A percentile compares a stretch with the other conserved stretches of the same genome.
phyloP scores from a whole-genome alignment of 1,284 basidiomycete genomes.

The Pyrrhoderma noxium region DNA sequence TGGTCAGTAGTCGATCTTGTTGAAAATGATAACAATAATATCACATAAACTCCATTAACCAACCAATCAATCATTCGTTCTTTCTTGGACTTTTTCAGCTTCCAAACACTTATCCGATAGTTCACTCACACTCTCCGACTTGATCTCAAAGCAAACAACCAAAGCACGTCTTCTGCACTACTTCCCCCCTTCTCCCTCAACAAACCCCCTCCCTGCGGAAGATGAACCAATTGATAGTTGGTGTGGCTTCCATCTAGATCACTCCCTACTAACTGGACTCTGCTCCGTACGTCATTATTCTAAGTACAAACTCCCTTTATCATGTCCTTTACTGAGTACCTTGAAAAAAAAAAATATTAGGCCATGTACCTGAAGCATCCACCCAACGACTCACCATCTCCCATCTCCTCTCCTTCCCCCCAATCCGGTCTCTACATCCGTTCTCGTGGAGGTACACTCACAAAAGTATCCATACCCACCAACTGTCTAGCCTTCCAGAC shows the following conservation, averaged over 20 bases:
- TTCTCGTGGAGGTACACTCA: constrained; percentile 65
- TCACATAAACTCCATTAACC: constrained; percentile 2
- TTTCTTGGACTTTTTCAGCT: constrained; percentile 33
- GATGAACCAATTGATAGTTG: constrained; percentile 72
- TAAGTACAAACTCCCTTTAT: neutral
- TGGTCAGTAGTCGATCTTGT: constrained; percentile 44
- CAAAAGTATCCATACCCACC: constrained; percentile 77
- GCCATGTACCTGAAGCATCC: constrained; percentile 69
- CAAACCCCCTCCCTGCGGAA: constrained; percentile 30
- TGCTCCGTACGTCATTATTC: constrained; percentile 49
- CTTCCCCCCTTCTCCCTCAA: constrained; percentile 57
- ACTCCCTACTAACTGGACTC: constrained; percentile 83
- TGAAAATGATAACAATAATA: constrained; percentile 8
- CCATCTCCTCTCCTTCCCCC: constrained; percentile 61
- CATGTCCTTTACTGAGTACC: neutral
- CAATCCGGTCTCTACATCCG: constrained; percentile 84
- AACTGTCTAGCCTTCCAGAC: constrained; percentile 88
- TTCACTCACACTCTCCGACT: constrained; percentile 51
- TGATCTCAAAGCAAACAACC: constrained; percentile 60
- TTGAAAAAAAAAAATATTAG: constrained; percentile 40
- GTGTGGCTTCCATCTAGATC: constrained; percentile 80
- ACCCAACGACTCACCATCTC: constrained; percentile 33
- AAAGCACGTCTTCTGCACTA: constrained; percentile 90
- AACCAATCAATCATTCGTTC: too few species aligned
- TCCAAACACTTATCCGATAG: constrained; percentile 56